Conservation (phyloP, 139 green algal species). For the Micromonas pusilla region DNA sequence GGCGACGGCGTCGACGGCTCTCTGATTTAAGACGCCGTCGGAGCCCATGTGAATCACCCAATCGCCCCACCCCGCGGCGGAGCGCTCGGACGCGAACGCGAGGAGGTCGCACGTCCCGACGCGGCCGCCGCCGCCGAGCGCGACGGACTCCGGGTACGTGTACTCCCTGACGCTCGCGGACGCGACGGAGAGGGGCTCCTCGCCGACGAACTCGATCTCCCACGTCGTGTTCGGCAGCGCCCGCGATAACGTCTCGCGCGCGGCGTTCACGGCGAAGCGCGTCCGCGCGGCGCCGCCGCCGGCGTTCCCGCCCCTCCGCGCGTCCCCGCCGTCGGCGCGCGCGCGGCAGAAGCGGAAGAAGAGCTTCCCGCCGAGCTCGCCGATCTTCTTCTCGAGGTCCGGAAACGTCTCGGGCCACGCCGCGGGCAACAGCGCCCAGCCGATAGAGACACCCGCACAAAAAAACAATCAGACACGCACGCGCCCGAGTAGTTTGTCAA, state of each 20-base stretch:
- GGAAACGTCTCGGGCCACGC: conserved; percentile 4
- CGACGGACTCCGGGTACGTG: background rate
- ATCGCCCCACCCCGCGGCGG: background rate
- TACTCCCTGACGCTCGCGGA: background rate
- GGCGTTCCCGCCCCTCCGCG: too few relatives aligned
- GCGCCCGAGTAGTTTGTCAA: too few relatives aligned
- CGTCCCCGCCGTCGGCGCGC: background rate
- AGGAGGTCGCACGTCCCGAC: background rate
- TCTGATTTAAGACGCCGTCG: conserved; percentile 5
- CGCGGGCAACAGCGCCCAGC: background rate
- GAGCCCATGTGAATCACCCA: conserved; percentile 15
- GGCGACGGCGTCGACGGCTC: conserved; percentile 1
- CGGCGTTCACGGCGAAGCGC: background rate
- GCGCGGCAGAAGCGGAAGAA: conserved; percentile 1
- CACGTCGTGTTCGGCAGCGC: background rate
- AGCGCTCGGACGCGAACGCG: background rate
- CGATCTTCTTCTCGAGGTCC: background rate
- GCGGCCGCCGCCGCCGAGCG: too few relatives aligned
- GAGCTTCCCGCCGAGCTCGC: background rate
- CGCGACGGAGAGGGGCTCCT: background rate
- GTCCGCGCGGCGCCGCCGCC: too few relatives aligned
- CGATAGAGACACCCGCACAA: too few relatives aligned
- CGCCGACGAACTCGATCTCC: background rate
- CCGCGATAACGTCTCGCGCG: background rate
- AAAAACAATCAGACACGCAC: too few relatives aligned